Percentiles rank a stretch among this genome's conserved stretches.
These are phyloP conservation scores for Kitagawia praeruptora DNA, from an alignment of 129 eudicot species.

Conservation along the genomic window DNA sequence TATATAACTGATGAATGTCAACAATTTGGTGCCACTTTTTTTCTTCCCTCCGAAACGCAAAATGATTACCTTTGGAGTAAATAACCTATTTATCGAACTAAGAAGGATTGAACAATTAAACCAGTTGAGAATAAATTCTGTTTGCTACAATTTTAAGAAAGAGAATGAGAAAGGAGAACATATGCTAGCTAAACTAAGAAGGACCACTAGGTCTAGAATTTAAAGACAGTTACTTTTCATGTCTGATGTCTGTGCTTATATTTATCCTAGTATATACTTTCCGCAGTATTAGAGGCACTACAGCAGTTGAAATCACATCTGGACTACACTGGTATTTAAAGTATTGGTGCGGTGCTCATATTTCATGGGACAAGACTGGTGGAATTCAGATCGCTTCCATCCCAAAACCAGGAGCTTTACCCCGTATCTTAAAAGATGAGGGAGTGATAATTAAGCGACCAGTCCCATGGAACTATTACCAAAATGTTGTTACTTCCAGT, in stretches of 20 bases:
- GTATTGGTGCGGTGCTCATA: slow-evolving; percentile 80
- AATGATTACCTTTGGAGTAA: background rate
- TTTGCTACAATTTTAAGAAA: background rate
- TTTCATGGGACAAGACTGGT: slow-evolving; percentile 97
- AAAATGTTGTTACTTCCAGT: slow-evolving; percentile 93
- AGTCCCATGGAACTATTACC: slow-evolving; percentile 93
- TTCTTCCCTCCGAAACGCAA: background rate
- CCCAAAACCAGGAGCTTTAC: slow-evolving; percentile 69
- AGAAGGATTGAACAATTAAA: background rate
- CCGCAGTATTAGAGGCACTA: slow-evolving; percentile 62
- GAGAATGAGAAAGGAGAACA: background rate
- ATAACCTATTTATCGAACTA: background rate
- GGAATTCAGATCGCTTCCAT: slow-evolving; percentile 71
- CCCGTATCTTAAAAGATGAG: slow-evolving; percentile 45
- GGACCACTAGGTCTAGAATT: background rate
- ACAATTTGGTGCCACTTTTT: background rate
- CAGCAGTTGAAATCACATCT: slow-evolving; percentile 72
- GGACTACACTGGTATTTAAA: slow-evolving; percentile 96
- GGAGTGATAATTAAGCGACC: slow-evolving; percentile 73
- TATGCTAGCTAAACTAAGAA: background rate
- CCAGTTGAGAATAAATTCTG: background rate
- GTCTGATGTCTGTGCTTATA: background rate
- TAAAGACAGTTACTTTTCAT: background rate
- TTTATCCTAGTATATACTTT: background rate
- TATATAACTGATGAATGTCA: no score